Percentiles rank a stretch among this genome's conserved stretches.
Evolutionary conservation across 371 early-diverging fungal genomes (phyloP).

Genomic region (Batkoa obscura): DNA sequence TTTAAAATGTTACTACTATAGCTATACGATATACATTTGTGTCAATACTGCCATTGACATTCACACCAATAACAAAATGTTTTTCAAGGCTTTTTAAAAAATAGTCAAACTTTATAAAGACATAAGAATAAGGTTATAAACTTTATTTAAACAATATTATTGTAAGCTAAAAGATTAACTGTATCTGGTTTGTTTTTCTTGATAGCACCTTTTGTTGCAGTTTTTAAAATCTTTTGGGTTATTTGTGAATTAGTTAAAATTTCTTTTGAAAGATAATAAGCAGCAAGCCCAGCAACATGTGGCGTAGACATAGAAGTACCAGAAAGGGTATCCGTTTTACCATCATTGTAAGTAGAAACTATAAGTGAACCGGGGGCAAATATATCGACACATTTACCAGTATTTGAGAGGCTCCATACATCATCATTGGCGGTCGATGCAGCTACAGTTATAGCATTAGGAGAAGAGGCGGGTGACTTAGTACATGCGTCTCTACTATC

Average conservation of each 20-base stretch:
- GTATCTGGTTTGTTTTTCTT: no score
- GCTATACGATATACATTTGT: no score
- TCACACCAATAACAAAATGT: no score
- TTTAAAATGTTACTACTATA: no score
- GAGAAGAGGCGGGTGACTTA: slow-evolving; percentile 65
- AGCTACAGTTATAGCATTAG: slow-evolving; percentile 73
- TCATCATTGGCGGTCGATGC: slow-evolving; percentile 53
- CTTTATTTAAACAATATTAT: no score
- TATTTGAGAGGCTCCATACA: slow-evolving; percentile 50
- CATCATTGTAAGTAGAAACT: not conserved
- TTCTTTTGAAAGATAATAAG: slow-evolving; percentile 8
- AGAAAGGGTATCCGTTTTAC: slow-evolving; percentile 9
- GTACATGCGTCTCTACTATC: slow-evolving; percentile 58
- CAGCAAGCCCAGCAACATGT: slow-evolving; percentile 59
- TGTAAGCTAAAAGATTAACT: no score
- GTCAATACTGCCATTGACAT: no score
- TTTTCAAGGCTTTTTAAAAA: no score
- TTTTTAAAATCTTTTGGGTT: not conserved
- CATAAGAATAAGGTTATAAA: no score
- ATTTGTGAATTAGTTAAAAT: not conserved
- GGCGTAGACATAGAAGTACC: slow-evolving; percentile 58
- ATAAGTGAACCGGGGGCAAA: slow-evolving; percentile 33
- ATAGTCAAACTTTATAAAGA: no score
- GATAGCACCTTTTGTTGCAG: not conserved
- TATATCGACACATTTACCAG: slow-evolving; percentile 62